Conservation (phyloP, 2,329 filamentous ascomycete genomes). For the Teratosphaeriaceae sp. region DNA sequence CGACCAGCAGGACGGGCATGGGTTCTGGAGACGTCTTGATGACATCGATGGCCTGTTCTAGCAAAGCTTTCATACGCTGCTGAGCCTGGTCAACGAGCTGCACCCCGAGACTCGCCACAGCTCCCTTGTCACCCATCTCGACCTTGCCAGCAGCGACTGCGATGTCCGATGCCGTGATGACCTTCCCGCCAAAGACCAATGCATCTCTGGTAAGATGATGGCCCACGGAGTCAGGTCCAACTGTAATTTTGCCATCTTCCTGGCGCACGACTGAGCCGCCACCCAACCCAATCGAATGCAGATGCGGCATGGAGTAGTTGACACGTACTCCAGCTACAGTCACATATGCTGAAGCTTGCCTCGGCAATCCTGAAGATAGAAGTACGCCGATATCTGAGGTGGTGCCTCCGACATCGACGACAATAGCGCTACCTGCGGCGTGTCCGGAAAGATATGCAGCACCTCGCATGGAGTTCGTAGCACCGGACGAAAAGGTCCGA, state of each 20-base stretch:
- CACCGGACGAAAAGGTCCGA: slow-evolving; percentile 45
- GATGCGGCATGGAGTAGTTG: slow-evolving; percentile 38
- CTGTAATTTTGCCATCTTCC: slow-evolving; percentile 30
- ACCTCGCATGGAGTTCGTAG: slow-evolving; percentile 49
- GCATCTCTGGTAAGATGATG: slow-evolving; percentile 44
- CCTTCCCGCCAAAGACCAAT: slow-evolving; percentile 48
- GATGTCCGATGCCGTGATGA: slow-evolving; percentile 49
- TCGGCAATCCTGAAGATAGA: slow-evolving; percentile 53
- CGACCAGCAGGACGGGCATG: slow-evolving; percentile 50
- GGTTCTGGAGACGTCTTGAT: slow-evolving; percentile 51
- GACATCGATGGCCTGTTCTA: slow-evolving; percentile 48
- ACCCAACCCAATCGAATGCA: slow-evolving; percentile 51
- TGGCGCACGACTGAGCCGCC: slow-evolving; percentile 44
- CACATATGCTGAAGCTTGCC: slow-evolving; percentile 55
- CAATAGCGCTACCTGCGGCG: slow-evolving; percentile 37
- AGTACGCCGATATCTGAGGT: slow-evolving; percentile 58
- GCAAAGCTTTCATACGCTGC: slow-evolving; percentile 38
- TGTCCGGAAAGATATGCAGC: slow-evolving; percentile 50
- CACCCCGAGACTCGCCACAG: slow-evolving; percentile 15
- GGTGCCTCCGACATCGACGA: slow-evolving; percentile 61
- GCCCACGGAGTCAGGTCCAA: slow-evolving; percentile 54
- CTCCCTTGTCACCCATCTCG: slow-evolving; percentile 19
- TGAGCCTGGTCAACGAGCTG: slow-evolving; percentile 19
- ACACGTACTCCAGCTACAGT: slow-evolving; percentile 55
- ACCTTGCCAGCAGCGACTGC: slow-evolving; percentile 31